phyloP scores from a whole-genome alignment of 2,329 filamentous ascomycete genomes.

The Botrytis porri region DNA sequence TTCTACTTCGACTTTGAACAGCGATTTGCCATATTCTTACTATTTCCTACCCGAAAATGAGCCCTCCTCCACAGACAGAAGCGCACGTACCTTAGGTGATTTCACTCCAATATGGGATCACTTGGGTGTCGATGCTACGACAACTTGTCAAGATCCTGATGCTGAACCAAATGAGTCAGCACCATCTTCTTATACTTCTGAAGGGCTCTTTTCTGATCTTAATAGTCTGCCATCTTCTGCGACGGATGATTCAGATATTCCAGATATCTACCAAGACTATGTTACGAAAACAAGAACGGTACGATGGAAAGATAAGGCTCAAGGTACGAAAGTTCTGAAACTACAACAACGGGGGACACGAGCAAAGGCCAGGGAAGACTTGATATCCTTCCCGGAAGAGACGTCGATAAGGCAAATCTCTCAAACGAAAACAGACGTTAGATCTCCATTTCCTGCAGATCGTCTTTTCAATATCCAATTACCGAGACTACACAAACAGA shows the following conservation, averaged over 20 bases:
- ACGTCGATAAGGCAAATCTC: not conserved
- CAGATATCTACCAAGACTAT: not conserved
- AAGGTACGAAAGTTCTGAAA: not conserved
- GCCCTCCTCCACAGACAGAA: not conserved
- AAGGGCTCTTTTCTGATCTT: not conserved
- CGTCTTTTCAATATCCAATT: not conserved
- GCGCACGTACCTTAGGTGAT: constrained; percentile 1
- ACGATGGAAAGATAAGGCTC: constrained; percentile 19
- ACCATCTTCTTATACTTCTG: constrained; percentile 7
- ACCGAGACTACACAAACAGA: not conserved
- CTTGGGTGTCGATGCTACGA: not conserved
- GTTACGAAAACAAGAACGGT: constrained; percentile 17
- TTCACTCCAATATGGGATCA: constrained; percentile 15
- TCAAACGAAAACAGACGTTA: not conserved
- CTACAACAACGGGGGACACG: not conserved
- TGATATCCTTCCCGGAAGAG: not conserved
- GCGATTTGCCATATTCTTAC: not conserved
- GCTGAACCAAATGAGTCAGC: not conserved
- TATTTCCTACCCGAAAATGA: not conserved
- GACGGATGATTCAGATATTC: constrained; percentile 1
- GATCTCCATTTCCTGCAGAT: constrained; percentile 6
- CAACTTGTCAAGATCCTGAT: not conserved
- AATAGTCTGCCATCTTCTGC: not conserved
- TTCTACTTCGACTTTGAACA: not conserved
- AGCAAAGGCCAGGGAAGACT: not conserved